Evolutionary conservation across 2,329 filamentous ascomycete genomes (phyloP), one percentile per base, ranked within the genome.

Genomic region (Nemania sp.): DNA sequence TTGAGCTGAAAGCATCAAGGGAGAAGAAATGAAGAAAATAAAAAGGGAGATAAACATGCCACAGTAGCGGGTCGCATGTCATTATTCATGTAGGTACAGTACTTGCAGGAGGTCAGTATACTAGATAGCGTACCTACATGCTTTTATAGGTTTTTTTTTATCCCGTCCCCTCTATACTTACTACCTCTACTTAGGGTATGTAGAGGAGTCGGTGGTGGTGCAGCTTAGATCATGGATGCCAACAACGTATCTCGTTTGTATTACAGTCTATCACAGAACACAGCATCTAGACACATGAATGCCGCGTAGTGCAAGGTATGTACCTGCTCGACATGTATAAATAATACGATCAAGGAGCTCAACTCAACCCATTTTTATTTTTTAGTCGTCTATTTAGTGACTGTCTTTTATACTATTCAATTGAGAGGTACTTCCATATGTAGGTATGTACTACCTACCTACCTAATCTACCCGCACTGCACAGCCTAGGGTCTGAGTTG

Each of bases 31-130:
- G 4, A 6, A 3, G 29, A 38, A 41, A 38, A 22, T 22, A 41
- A 41, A 63, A 41, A 54, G 26, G 15, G 32, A 27, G 15, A 56
- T 18, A 51, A 49, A 56, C 41, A 49, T n/a, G 32, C n/a, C 43
- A 57, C 32, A 43, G 61, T 43, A 43, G 61, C 61, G 64, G 65
- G 60, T 56, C 54, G 29, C 59, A 56, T 45, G 51, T 35, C 61
- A 45, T 56, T 56, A 45, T 51, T 35, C 32, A 58, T 51, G 41
- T 51, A 45, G 41, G 41, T 45, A 45, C 41, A 3, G 41, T 45
- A 45, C 41, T 18, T 45, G 41, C 6, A 45, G n/a, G 15, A 45
- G 18, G 41, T 45, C 20, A 7, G 6, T 45, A 13, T 43, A 24
- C 10, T 8, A 11, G n/a, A n/a, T n/a, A n/a, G 38, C 8, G 18